Evolutionary conservation across 768 basidiomycete species (phyloP).

Genomic region (Russula earlei): DNA sequence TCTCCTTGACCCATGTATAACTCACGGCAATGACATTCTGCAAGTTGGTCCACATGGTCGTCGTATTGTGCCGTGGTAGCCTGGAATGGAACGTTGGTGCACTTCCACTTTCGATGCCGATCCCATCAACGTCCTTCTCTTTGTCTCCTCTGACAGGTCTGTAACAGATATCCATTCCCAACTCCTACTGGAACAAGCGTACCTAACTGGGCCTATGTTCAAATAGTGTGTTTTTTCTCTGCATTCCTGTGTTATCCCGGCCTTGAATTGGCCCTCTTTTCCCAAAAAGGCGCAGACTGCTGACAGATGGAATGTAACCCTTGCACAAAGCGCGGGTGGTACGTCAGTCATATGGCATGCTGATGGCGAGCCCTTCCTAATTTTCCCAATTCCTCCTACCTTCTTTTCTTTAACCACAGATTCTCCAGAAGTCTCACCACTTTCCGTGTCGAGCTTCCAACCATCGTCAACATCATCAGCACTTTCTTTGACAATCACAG

Average conservation of each 20-base stretch:
- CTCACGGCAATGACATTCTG: not conserved
- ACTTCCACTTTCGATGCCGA: too few relatives aligned
- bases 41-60: not conserved
- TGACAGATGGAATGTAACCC: not conserved
- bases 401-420: not conserved
- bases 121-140: not conserved
- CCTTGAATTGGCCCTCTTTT: not conserved
- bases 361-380: not conserved
- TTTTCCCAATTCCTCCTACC: not conserved
- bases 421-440: not conserved
- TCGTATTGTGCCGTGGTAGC: not conserved
- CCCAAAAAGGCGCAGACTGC: not conserved
- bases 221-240: not conserved
- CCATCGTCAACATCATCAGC: not conserved
- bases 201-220: slow-evolving; percentile 1
- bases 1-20: not conserved
- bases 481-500: too few relatives aligned
- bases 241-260: not conserved
- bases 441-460: not conserved
- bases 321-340: not conserved
- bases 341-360: not conserved
- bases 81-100: not conserved
- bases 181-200: not conserved
- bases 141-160: not conserved
- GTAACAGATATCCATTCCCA: not conserved